Conservation (phyloP, 768 basidiomycete genomes). For the Boletus tylopilopsis region DNA sequence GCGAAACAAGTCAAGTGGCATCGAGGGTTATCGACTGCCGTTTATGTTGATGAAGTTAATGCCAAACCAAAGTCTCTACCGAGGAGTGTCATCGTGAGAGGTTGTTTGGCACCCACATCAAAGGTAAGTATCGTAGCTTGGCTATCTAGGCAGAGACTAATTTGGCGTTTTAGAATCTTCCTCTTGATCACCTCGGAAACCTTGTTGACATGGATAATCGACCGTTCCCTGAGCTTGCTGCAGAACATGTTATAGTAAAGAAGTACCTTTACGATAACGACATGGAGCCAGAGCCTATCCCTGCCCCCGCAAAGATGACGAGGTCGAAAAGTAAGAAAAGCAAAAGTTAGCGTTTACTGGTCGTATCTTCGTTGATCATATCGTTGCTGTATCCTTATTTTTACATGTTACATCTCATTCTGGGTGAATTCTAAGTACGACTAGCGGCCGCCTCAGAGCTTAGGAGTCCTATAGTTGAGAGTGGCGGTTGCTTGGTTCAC, state of each 20-base stretch:
- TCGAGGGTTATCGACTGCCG: conserved; percentile 55
- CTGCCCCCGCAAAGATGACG: conserved; percentile 45
- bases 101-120: conserved; percentile 64
- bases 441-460: not conserved
- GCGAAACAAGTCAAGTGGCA: conserved; percentile 77
- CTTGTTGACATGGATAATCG: conserved; percentile 48
- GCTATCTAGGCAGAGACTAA: not conserved
- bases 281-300: conserved; percentile 32
- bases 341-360: conserved; percentile 26
- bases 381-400: conserved; percentile 34
- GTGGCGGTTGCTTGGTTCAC: conserved; percentile 75
- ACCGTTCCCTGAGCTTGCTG: conserved; percentile 53
- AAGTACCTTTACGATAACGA: conserved; percentile 82
- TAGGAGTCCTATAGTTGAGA: conserved; percentile 50
- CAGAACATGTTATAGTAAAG: conserved; percentile 69
- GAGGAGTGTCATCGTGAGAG: conserved; percentile 46
- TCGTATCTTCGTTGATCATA: conserved; percentile 19
- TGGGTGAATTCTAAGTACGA: not conserved
- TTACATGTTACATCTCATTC: conserved; percentile 7
- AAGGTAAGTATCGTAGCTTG: conserved; percentile 47
- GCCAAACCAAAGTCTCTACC: conserved; percentile 43
- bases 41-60: conserved; percentile 62
- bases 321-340: conserved; percentile 54
- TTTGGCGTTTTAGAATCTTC: conserved; percentile 43
- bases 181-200: conserved; percentile 72